Evolutionary conservation across 805 yeast genomes (phyloP), one percentile per base, ranked within the genome.

Genomic region (Zygosaccharomyces siamensis): DNA sequence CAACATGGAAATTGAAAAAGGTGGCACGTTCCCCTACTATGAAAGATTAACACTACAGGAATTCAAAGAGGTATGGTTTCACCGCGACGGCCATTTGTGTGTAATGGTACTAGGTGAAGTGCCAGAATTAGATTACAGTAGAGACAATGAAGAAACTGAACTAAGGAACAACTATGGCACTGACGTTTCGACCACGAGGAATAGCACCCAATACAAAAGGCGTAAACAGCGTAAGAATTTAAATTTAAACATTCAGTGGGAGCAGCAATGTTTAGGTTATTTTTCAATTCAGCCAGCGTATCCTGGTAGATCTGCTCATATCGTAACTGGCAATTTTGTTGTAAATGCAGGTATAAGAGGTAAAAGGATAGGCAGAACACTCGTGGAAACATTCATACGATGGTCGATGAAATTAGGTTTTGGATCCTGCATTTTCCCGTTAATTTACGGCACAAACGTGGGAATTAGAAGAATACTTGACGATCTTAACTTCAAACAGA

Each of bases 331-430:
- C 1, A 84, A 84, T 18, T 86, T 92, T 58, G 70, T 92, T 31
- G 98, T 92, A 2, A 89, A 92, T 66, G 93, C 95, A 3, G 96
- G 96, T 55, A 88, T 88, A 57, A 73, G 99, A 59, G 89, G 92
- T 23, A 87, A 86, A 63, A 96, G 97, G 4, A 87, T 93, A 24
- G 99, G 98, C 4, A 73, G 84, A 47, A 85, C 93, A 0, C 66
- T 93, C 52, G 83, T 86, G 14, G 95, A 89, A 59, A 84, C 95
- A 58, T 88, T 81, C 58, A 64, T 90, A 21, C 88, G 84, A 51
- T 93, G 98, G 98, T 89, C 97, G 1, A 92, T 92, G 11, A 74
- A 81, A 52, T 72, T 93, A 36, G 97, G 97, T 3, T 92, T 86
- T 67, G 86, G 92, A 0, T 86, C 89, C 55, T 78, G 87, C 5